A percentile compares a stretch with the other conserved stretches of the same genome.
These are phyloP conservation scores for Mucor racemosus DNA, from an alignment of 371 early-diverging fungal species.

Conservation along the genomic window DNA sequence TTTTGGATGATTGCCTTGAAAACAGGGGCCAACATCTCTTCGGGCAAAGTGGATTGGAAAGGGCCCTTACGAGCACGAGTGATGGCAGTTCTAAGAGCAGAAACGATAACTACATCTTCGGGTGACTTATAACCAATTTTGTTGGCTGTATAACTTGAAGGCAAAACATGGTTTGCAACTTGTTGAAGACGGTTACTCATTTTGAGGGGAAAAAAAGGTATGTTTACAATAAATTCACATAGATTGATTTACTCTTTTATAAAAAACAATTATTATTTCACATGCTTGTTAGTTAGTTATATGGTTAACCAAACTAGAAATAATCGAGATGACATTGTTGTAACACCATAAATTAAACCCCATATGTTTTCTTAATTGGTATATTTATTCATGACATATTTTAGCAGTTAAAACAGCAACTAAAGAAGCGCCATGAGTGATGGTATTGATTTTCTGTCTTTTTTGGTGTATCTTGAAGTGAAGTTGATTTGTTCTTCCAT, in stretches of 20 bases:
- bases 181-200: constrained; percentile 28
- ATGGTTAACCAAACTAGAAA: constrained; percentile 12
- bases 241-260: background rate
- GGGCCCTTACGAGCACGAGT: constrained; percentile 91
- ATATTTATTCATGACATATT: constrained; percentile 9
- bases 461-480: background rate
- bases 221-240: background rate
- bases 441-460: constrained; percentile 15
- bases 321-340: constrained; percentile 11
- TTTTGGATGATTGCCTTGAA: constrained; percentile 82
- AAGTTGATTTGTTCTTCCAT: constrained; percentile 11
- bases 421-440: background rate
- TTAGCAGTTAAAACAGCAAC: constrained; percentile 1
- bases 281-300: background rate
- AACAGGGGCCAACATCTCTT: constrained; percentile 81
- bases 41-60: constrained; percentile 90
- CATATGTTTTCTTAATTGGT: constrained; percentile 4
- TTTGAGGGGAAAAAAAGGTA: background rate
- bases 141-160: constrained; percentile 17
- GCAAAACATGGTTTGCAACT: constrained; percentile 20
- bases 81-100: constrained; percentile 90
- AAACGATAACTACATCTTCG: constrained; percentile 86
- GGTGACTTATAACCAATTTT: constrained; percentile 76
- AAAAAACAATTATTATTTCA: background rate
- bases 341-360: background rate